Evolutionary conservation across 441 rosid species (phyloP).

Genomic region (Erodium trifolium): DNA sequence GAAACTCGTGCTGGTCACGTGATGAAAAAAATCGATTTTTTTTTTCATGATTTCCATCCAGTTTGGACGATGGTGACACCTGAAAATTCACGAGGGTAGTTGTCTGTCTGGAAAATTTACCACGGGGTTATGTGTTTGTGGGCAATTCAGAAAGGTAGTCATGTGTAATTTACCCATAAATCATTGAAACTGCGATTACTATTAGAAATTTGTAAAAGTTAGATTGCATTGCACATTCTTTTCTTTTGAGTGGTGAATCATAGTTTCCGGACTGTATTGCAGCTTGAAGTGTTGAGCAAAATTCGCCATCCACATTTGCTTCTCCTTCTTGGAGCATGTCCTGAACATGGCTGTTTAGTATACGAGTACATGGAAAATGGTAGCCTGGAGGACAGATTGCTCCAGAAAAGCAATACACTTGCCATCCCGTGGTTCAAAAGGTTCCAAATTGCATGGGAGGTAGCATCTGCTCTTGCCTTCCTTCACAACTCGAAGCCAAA

Average conservation of each 20-base stretch:
- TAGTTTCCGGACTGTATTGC: slow-evolving; percentile 19
- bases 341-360: slow-evolving; percentile 58
- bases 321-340: slow-evolving; percentile 87
- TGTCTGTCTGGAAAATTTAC: too few species aligned
- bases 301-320: slow-evolving; percentile 83
- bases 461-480: slow-evolving; percentile 70
- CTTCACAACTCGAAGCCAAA: slow-evolving; percentile 75
- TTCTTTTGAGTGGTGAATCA: too few species aligned
- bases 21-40: too few species aligned
- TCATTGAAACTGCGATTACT: not conserved
- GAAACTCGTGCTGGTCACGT: too few species aligned
- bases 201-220: not conserved
- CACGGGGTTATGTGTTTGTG: too few species aligned
- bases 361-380: slow-evolving; percentile 92
- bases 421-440: slow-evolving; percentile 85
- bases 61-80: too few species aligned
- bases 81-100: too few species aligned
- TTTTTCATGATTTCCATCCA: too few species aligned
- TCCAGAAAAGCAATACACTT: slow-evolving; percentile 34
- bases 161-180: too few species aligned
- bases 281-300: slow-evolving; percentile 81
- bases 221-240: not conserved
- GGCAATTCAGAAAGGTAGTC: too few species aligned
- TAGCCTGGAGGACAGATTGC: slow-evolving; percentile 65
- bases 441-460: slow-evolving; percentile 79